phyloP scores from a whole-genome alignment of 768 basidiomycete species.

The Amanita pallidorosea region DNA sequence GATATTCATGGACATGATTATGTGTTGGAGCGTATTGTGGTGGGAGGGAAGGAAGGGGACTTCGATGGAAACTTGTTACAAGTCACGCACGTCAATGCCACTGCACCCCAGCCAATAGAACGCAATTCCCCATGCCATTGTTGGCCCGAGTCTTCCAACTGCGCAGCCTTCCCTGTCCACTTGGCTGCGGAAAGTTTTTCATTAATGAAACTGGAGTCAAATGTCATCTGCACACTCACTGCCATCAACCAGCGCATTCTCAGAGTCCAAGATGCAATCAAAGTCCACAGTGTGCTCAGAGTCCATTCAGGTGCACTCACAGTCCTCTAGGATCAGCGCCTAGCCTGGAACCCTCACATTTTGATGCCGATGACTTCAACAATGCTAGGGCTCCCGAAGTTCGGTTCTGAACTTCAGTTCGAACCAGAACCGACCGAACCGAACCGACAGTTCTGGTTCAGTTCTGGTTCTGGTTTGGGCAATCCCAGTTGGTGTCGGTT shows the following conservation, averaged over 20 bases:
- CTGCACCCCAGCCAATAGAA: slow-evolving; percentile 1
- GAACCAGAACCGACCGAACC: too few relatives aligned
- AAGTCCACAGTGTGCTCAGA: neutral
- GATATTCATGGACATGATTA: too few relatives aligned
- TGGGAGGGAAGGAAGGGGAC: neutral
- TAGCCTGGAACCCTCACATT: neutral
- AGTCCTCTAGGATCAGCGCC: neutral
- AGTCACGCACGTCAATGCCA: neutral
- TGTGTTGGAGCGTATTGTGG: too few relatives aligned
- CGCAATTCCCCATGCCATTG: neutral
- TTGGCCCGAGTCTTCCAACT: neutral
- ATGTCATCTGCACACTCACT: neutral
- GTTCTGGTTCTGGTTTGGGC: too few relatives aligned
- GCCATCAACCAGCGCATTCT: neutral
- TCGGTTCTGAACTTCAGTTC: too few relatives aligned
- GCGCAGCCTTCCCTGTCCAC: neutral
- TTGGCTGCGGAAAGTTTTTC: neutral
- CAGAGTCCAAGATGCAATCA: neutral
- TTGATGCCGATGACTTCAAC: neutral
- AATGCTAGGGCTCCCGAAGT: too few relatives aligned
- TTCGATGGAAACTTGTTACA: neutral
- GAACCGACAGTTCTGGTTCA: too few relatives aligned
- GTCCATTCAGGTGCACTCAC: too few relatives aligned
- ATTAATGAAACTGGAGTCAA: neutral
- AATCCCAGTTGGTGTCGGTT: too few relatives aligned